Evolutionary conservation across 1,139 yeast genomes (phyloP), one percentile per base, ranked within the genome.

Genomic region (Candida sojae): DNA sequence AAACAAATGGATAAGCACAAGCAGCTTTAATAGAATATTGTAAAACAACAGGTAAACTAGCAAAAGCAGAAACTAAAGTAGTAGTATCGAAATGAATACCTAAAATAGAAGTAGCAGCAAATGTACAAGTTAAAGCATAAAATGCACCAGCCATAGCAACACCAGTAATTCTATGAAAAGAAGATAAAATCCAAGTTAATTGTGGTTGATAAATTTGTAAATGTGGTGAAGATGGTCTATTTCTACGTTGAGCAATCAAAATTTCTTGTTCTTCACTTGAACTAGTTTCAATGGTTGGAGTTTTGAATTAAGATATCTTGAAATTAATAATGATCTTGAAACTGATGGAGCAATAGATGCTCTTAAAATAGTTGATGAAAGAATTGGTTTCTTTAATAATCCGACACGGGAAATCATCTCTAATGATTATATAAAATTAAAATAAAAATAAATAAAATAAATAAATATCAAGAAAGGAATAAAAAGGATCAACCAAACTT

Each of bases 221-320:
- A 68, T 93, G 96, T 50, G 99, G 99, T 39, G 97, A 91, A 34
- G 80, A 73, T 42, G 99, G 99, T 73, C 99, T 85, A 72, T 83
- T 81, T 59, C 78, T 79, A 70, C 99, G 84, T 75, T 93, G 99
- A 48, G 86, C 83, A 51, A 83, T 79, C 55, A 93, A 80, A 52
- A 91, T 78, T 42, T 79, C 81, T 57, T 86, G 80, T 61, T 88
- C 95, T 60, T 82, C 82, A 26, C 74, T 80, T 45, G 78, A 77
- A 39, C 89, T 73, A 40, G 91, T 79, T 60, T 77, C 70, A 57
- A 86, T 81, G 28, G 91, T 80, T 48, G 84, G 64, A 50, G 81
- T 57, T 41, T 57, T 67, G 84, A 75, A 44, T 40, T 37, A 17
- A 48, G 42, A 28, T 25, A 36, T 36, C 39, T 36, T 5, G 30